phyloP scores from a whole-genome alignment of 192 early-diverging fungal genomes.

The Backusella westeae region DNA sequence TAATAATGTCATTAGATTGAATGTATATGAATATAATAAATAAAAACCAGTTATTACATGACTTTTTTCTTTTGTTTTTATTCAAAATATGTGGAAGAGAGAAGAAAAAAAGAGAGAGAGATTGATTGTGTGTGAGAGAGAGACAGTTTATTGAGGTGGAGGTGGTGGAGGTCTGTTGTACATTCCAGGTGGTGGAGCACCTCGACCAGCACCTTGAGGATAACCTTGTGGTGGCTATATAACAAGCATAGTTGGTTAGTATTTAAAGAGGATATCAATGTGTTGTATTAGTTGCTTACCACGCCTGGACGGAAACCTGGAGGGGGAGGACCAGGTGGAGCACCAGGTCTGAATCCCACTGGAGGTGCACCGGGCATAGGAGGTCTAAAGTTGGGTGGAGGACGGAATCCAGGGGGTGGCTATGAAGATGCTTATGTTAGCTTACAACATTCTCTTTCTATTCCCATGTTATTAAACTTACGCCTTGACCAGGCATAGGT shows the following conservation, averaged over 20 bases:
- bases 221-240: constrained; percentile 35
- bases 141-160: constrained; percentile 4
- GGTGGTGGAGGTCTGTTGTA: constrained; percentile 29
- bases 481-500: constrained; percentile 57
- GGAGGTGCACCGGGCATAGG: constrained; percentile 57
- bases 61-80: neutral
- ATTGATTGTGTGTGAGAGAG: neutral
- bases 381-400: constrained; percentile 56
- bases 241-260: neutral
- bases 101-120: too few relatives aligned
- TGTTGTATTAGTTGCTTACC: constrained; percentile 7
- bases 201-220: constrained; percentile 33
- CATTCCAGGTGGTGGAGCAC: constrained; percentile 41
- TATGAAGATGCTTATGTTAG: constrained; percentile 51
- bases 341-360: constrained; percentile 56
- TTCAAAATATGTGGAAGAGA: neutral
- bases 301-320: constrained; percentile 49
- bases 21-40: neutral
- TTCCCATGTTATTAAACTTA: constrained; percentile 30
- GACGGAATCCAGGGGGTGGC: constrained; percentile 61
- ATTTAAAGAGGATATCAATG: neutral
- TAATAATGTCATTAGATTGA: neutral
- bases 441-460: neutral
- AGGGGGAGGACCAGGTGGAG: constrained; percentile 49
- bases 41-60: neutral